Base-by-base conservation (phyloP, 2,329 filamentous ascomycete species). In the Cladosporium sp. region DNA sequence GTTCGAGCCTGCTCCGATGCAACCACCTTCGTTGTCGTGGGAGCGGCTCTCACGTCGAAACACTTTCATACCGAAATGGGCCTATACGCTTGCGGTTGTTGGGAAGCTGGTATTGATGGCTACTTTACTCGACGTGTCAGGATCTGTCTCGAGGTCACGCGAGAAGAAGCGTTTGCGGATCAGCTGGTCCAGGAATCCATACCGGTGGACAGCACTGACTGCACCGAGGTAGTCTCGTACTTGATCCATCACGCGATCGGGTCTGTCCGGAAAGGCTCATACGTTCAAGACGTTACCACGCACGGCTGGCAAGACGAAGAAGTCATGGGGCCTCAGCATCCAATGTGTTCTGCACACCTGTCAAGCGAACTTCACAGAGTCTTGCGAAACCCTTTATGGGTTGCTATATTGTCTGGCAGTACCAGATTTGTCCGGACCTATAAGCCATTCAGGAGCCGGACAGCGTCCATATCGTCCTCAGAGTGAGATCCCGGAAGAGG, bases 1-100 rank as follows among this genome's bases (percentile, higher is more conserved):
- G 24, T 52, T 7, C 10, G 49, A 4, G 24, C 49, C 24, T 26
- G 49, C 49, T 26, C 12, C 24, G 24, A 52, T 18, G 24, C 49
- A n/a, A 30, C 49, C 49, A 28, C 12, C 7, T 52, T 52, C 12
- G 24, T 12, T 5, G 7, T 52, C 49, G 21, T 18, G 15, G 49
- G 49, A 3, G 12, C 24, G 12, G 49, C 49, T 26, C 12, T 21
- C 4, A 4, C 7, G 49, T 12, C 24, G 14, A 4, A 38, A 2
- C 1, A 4, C 18, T 38, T 38, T 6, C 3, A 0, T 1, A 1
- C 36, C 6, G 1, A 2, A 18, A 12, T 12, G 26, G 32, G 7
- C 7, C 1, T 4, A 28, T 7, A 54, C 3, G 28, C 18, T 10
- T 54, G 51, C 21, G 51, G 11, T 2, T 32, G 51, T 6, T 54